Base-by-base conservation (phyloP, 495 filamentous ascomycete genomes). In the Zalerion maritima region DNA sequence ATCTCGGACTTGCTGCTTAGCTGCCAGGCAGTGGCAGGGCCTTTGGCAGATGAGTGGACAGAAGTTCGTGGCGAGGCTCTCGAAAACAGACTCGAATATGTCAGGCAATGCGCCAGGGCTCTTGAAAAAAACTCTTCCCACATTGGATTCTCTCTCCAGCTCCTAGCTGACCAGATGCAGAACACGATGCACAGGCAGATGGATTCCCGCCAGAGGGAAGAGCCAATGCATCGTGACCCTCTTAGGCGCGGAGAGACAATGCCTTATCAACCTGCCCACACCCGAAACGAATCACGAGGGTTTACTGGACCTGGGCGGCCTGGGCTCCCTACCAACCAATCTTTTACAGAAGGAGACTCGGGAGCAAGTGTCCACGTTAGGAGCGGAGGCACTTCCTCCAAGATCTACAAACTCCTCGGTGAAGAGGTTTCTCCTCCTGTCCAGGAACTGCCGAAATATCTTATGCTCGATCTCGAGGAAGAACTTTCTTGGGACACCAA, bases 1-100 rank as follows among this genome's bases (percentile, higher is more conserved):
- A 78, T 92, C 35, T 83, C 82, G 24, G 89, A 97, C 45, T 67
- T 97, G 24, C 54, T 94, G 8, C 46, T 94, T 12, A 72, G 75
- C 32, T 92, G 84, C 47, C 87, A 96, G 50, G 72, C 73, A 5
- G 75, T 94, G 7, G 78, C 86, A 7, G 80, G 82, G 9, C 87
- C 91, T 19, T 58, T 97, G 17, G 80, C 76, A 7, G 89, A 97
- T 47, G 89, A 97, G 52, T 97, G 89, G 89, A 71, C 85, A 13
- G 84, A 91, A 41, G 57, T 80, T 8, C 73, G 86, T n/a, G 83
- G 84, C 3, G 81, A 87, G 44, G 80, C 86, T 10, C 62, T 97
- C n/a, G 87, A 94, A 37, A 81, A 85, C 36, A 72, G 87, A 21
- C 47, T 97, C 20, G 80, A 76, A 38, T 72, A 75, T 33, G 78